These are phyloP conservation scores for Penicillium ucsense DNA, from an alignment of 495 filamentous ascomycete genomes.

Conservation along the genomic window DNA sequence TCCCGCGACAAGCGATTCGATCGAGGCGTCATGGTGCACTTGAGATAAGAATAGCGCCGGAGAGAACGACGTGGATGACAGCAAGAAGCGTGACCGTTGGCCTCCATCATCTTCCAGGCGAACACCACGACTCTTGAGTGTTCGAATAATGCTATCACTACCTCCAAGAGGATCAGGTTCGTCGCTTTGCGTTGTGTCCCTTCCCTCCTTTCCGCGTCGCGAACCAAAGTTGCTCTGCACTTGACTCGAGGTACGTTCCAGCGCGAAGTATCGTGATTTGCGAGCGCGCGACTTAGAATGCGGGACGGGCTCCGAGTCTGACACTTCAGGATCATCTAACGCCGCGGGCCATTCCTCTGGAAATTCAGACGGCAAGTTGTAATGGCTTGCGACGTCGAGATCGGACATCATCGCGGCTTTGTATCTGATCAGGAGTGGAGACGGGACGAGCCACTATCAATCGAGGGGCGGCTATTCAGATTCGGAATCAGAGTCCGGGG, in stretches of 20 bases:
- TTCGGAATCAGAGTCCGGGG: background rate
- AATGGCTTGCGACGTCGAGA: slow-evolving; percentile 73
- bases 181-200: slow-evolving; percentile 76
- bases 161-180: slow-evolving; percentile 84
- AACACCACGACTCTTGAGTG: slow-evolving; percentile 64
- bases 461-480: background rate
- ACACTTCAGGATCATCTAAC: slow-evolving; percentile 61
- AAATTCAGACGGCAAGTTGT: slow-evolving; percentile 70
- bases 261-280: slow-evolving; percentile 73
- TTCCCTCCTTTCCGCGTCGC: slow-evolving; percentile 53
- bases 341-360: slow-evolving; percentile 82
- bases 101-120: slow-evolving; percentile 76
- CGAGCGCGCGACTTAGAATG: slow-evolving; percentile 46
- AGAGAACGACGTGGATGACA: slow-evolving; percentile 92
- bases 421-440: slow-evolving; percentile 4
- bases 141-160: slow-evolving; percentile 71
- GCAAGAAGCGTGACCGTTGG: slow-evolving; percentile 80
- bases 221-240: slow-evolving; percentile 59
- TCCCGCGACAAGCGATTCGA: slow-evolving; percentile 65
- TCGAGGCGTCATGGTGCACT: slow-evolving; percentile 75
- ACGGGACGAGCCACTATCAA: slow-evolving; percentile 2
- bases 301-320: slow-evolving; percentile 50
- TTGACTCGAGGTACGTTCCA: slow-evolving; percentile 63
- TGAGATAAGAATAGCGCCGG: slow-evolving; percentile 86
- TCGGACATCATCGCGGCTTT: slow-evolving; percentile 43